Conservation (phyloP, 306 rosid genomes). For the Dalbergia cultrata region DNA sequence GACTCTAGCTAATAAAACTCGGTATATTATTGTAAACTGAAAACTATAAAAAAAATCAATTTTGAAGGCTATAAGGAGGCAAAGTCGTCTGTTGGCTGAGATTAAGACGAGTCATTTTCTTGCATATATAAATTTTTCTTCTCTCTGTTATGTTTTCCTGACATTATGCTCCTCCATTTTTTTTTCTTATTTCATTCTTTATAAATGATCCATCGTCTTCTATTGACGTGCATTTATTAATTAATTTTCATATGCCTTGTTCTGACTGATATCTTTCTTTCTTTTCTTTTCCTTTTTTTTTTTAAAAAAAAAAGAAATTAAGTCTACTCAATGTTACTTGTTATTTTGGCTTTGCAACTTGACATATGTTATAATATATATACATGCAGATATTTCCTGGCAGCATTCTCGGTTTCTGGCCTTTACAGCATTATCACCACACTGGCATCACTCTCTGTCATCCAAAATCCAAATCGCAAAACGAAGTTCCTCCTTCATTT, state of each 20-base stretch:
- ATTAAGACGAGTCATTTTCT: slow-evolving; percentile 3
- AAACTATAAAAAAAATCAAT: too few relatives aligned
- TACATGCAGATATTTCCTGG: slow-evolving; percentile 79
- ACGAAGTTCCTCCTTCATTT: slow-evolving; percentile 65
- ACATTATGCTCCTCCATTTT: background rate
- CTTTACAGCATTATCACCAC: slow-evolving; percentile 69
- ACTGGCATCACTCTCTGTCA: slow-evolving; percentile 67
- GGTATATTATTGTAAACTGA: slow-evolving; percentile 1
- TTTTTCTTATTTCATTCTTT: background rate
- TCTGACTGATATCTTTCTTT: background rate
- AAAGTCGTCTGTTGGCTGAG: slow-evolving; percentile 30
- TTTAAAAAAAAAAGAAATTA: background rate
- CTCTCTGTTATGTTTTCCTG: background rate
- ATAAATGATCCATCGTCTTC: background rate
- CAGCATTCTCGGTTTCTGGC: slow-evolving; percentile 76
- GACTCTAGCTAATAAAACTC: background rate
- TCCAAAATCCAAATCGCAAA: slow-evolving; percentile 56
- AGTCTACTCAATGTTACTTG: background rate
- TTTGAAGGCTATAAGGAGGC: slow-evolving; percentile 36
- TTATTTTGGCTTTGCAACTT: background rate
- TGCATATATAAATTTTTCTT: background rate
- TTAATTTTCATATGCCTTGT: background rate
- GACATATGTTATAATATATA: slow-evolving; percentile 1
- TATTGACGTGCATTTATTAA: background rate
- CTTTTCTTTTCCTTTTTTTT: background rate